Evolutionary conservation across 768 basidiomycete genomes (phyloP).

Genomic region (Naematelia encephala): DNA sequence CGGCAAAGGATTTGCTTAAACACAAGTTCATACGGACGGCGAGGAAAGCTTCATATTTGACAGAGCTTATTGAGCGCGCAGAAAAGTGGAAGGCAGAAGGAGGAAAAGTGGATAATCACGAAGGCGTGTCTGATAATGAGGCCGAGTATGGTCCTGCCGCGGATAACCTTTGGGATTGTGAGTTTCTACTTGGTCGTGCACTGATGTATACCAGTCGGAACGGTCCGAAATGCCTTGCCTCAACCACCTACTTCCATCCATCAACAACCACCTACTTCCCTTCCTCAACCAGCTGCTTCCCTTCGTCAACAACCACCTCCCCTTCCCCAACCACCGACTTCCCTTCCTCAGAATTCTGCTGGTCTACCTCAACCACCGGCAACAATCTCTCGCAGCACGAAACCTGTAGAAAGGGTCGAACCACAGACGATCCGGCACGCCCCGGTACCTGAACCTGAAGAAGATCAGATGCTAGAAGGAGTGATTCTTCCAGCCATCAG

Average conservation of each 20-base stretch:
- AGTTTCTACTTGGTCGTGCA: slow-evolving; percentile 8
- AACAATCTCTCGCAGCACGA: slow-evolving; percentile 1
- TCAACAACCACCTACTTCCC: slow-evolving; percentile 4
- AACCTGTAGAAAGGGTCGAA: slow-evolving; percentile 3
- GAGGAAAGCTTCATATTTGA: slow-evolving; percentile 89
- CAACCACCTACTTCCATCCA: slow-evolving; percentile 7
- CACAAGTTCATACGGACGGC: slow-evolving; percentile 95
- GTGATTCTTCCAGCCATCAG: slow-evolving; percentile 95
- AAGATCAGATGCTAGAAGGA: slow-evolving; percentile 81
- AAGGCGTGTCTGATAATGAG: slow-evolving; percentile 13
- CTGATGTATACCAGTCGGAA: slow-evolving; percentile 60
- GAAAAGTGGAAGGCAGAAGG: slow-evolving; percentile 91
- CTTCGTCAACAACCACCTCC: slow-evolving; percentile 1
- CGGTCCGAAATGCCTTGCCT: slow-evolving; percentile 68
- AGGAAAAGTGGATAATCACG: slow-evolving; percentile 55
- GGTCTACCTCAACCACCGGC: not conserved
- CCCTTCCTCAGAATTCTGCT: slow-evolving; percentile 50
- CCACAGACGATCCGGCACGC: slow-evolving; percentile 49
- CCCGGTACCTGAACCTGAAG: not conserved
- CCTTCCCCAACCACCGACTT: slow-evolving; percentile 60
- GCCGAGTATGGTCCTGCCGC: slow-evolving; percentile 52
- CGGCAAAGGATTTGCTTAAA: slow-evolving; percentile 90
- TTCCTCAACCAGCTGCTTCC: slow-evolving; percentile 9
- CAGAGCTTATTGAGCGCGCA: slow-evolving; percentile 90
- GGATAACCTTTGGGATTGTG: slow-evolving; percentile 77